A percentile compares a stretch with the other conserved stretches of the same genome.
phyloP scores from a whole-genome alignment of 1,139 yeast species.

The Kodamaea sp. region DNA sequence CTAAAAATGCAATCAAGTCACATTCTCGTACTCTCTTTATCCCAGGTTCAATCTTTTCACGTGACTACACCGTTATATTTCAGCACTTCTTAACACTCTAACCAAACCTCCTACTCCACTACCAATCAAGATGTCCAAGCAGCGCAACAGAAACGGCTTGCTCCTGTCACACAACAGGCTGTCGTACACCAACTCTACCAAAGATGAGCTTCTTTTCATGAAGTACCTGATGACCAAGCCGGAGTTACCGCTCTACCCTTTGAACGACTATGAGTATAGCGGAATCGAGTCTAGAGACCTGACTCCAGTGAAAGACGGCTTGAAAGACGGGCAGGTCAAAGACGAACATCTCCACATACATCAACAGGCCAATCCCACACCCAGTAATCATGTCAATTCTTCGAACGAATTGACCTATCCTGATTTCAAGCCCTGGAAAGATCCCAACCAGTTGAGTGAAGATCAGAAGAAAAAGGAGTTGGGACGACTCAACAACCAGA shows the following conservation, averaged over 20 bases:
- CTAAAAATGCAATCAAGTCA: too few relatives aligned
- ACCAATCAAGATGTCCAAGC: constrained; percentile 35
- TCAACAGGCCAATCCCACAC: neutral
- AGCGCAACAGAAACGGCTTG: constrained; percentile 36
- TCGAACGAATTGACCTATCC: constrained; percentile 49
- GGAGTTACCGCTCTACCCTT: constrained; percentile 35
- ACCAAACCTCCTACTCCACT: constrained; percentile 1
- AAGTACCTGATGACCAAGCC: constrained; percentile 43
- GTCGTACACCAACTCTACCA: constrained; percentile 24
- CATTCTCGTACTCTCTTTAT: too few relatives aligned
- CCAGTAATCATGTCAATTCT: neutral
- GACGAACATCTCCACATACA: neutral
- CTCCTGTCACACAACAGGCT: constrained; percentile 33
- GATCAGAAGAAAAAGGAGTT: constrained; percentile 25
- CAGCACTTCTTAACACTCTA: too few relatives aligned
- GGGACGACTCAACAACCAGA: constrained; percentile 30
- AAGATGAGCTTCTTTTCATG: constrained; percentile 39
- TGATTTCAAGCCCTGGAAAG: constrained; percentile 80
- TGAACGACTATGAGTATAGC: constrained; percentile 22
- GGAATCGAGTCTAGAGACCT: neutral
- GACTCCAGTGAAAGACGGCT: too few relatives aligned
- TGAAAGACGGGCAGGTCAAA: neutral
- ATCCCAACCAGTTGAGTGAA: constrained; percentile 53
- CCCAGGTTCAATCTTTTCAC: too few relatives aligned
- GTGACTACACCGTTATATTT: too few relatives aligned